phyloP scores from a whole-genome alignment of 768 basidiomycete genomes.

The Suillus lakei region DNA sequence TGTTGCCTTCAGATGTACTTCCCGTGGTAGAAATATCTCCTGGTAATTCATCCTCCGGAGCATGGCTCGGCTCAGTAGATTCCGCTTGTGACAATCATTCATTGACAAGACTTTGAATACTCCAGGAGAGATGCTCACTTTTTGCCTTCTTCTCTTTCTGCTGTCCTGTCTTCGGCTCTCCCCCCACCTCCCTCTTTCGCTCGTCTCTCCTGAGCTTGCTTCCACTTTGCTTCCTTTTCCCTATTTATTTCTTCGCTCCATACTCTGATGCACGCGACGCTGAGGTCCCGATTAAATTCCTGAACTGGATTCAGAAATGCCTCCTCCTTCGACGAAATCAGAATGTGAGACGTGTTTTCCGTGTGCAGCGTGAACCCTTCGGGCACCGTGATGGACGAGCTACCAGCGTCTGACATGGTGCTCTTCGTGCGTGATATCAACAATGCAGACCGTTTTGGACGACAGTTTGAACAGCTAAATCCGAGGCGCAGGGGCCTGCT shows the following conservation, averaged over 20 bases:
- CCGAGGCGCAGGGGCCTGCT: slow-evolving; percentile 35
- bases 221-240: slow-evolving; percentile 68
- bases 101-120: slow-evolving; percentile 4
- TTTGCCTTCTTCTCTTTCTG: slow-evolving; percentile 46
- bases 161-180: slow-evolving; percentile 6
- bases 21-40: background rate
- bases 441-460: background rate
- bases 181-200: slow-evolving; percentile 33
- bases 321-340: slow-evolving; percentile 70
- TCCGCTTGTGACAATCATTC: background rate
- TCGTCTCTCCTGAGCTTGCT: slow-evolving; percentile 53
- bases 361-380: slow-evolving; percentile 80
- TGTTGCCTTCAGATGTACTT: slow-evolving; percentile 15
- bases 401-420: slow-evolving; percentile 3
- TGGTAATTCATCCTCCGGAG: background rate
- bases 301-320: slow-evolving; percentile 98
- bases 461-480: slow-evolving; percentile 6
- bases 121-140: slow-evolving; percentile 40
- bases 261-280: slow-evolving; percentile 85
- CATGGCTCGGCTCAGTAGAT: background rate
- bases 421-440: slow-evolving; percentile 1
- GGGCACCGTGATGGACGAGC: slow-evolving; percentile 52
- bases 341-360: slow-evolving; percentile 81
- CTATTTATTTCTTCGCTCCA: slow-evolving; percentile 81
- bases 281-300: slow-evolving; percentile 96